Evolutionary conservation across 2,329 filamentous ascomycete genomes (phyloP).

Genomic region (Neonectria neomacrospora): DNA sequence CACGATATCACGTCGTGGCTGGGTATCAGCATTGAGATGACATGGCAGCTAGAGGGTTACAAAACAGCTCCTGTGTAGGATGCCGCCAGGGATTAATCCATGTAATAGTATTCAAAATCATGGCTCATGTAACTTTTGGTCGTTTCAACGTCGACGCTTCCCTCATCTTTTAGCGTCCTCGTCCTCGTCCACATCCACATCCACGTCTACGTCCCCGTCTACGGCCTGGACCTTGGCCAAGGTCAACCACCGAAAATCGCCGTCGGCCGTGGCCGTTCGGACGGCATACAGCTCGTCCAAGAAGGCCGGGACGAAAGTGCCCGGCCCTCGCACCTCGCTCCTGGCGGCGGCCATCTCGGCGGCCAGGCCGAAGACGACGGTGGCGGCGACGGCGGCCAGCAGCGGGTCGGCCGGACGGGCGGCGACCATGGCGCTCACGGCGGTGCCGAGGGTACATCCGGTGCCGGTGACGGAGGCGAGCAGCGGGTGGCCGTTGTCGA

Average conservation of each 20-base stretch:
- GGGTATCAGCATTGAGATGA: neutral
- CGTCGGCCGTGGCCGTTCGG: slow-evolving; percentile 59
- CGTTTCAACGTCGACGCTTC: too few species aligned
- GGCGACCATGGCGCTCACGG: slow-evolving; percentile 79
- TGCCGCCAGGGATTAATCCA: slow-evolving; percentile 11
- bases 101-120: neutral
- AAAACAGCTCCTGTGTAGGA: neutral
- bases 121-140: neutral
- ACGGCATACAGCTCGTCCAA: slow-evolving; percentile 74
- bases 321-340: slow-evolving; percentile 77
- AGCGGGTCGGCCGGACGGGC: slow-evolving; percentile 72
- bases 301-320: slow-evolving; percentile 87
- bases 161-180: too few species aligned
- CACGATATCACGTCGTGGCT: slow-evolving; percentile 5
- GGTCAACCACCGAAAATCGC: slow-evolving; percentile 63
- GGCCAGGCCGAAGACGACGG: slow-evolving; percentile 80
- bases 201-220: slow-evolving; percentile 19
- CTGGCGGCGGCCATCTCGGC: slow-evolving; percentile 76
- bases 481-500: slow-evolving; percentile 81
- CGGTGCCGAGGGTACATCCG: slow-evolving; percentile 87
- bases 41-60: neutral
- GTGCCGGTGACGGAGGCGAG: slow-evolving; percentile 80
- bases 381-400: slow-evolving; percentile 76
- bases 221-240: slow-evolving; percentile 60
- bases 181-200: too few species aligned